Percentiles rank a stretch among this genome's conserved stretches.
Conservation (phyloP, 192 early-diverging fungal genomes). For the Coemansia sp. region DNA sequence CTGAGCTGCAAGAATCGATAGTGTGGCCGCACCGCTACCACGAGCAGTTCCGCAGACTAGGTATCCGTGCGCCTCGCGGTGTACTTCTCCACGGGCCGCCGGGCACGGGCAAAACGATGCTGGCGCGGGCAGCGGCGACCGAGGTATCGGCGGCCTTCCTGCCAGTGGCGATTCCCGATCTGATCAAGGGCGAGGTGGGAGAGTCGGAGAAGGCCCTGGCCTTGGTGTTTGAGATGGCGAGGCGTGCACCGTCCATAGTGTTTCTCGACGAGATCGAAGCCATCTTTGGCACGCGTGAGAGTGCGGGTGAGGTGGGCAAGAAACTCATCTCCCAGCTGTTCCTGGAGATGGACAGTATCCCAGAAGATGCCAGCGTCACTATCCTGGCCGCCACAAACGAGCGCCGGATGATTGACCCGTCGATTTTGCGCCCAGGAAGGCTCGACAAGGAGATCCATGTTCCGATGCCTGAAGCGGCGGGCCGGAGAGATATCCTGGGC, state of each 20-base stretch:
- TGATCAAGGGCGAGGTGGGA: slow-evolving; percentile 88
- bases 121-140: slow-evolving; percentile 77
- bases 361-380: slow-evolving; percentile 54
- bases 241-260: slow-evolving; percentile 69
- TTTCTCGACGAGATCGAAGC: slow-evolving; percentile 95
- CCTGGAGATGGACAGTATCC: slow-evolving; percentile 68
- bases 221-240: slow-evolving; percentile 64
- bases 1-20: slow-evolving; percentile 64
- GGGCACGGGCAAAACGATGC: slow-evolving; percentile 88
- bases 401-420: slow-evolving; percentile 62
- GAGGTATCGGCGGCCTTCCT: slow-evolving; percentile 80
- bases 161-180: slow-evolving; percentile 65
- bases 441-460: slow-evolving; percentile 75
- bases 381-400: slow-evolving; percentile 87
- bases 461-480: slow-evolving; percentile 51
- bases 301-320: slow-evolving; percentile 62
- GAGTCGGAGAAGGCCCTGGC: slow-evolving; percentile 92
- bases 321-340: slow-evolving; percentile 75
- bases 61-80: slow-evolving; percentile 72
- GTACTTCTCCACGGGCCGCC: slow-evolving; percentile 81
- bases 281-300: slow-evolving; percentile 69
- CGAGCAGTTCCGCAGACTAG: slow-evolving; percentile 59
- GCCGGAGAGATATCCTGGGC: slow-evolving; percentile 62
- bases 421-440: slow-evolving; percentile 78
- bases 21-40: slow-evolving; percentile 69